phyloP scores from a whole-genome alignment of 805 yeast species.

The Monosporozyma siamensis region DNA sequence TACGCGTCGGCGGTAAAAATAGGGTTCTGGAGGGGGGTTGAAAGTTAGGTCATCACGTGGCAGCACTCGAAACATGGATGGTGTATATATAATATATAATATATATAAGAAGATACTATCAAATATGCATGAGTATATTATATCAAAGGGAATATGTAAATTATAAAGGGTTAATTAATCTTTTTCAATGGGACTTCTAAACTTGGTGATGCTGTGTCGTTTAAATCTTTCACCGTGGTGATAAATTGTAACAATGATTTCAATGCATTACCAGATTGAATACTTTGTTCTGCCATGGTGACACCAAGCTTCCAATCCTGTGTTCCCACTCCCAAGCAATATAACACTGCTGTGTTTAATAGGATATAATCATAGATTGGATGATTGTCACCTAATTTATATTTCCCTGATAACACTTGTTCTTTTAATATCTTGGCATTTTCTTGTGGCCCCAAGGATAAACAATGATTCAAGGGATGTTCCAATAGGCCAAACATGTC shows the following conservation, averaged over 20 bases:
- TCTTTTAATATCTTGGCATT: constrained; percentile 53
- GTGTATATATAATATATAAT: no score
- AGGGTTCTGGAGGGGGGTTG: no score
- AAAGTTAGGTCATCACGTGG: no score
- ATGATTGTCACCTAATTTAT: constrained; percentile 37
- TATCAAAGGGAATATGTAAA: background rate
- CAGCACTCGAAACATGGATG: no score
- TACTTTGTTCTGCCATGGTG: constrained; percentile 56
- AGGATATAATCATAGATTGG: constrained; percentile 86
- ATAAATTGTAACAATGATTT: constrained; percentile 46
- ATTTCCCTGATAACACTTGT: constrained; percentile 36
- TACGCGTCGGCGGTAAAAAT: no score
- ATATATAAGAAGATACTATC: no score
- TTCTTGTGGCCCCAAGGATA: constrained; percentile 78
- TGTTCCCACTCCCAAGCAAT: constrained; percentile 65
- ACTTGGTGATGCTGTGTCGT: background rate
- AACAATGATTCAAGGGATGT: constrained; percentile 58
- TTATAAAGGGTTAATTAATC: background rate
- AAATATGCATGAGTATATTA: background rate
- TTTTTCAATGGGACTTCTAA: background rate
- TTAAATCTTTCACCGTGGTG: constrained; percentile 4
- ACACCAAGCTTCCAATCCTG: constrained; percentile 72
- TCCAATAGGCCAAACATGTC: constrained; percentile 72
- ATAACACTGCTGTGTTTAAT: constrained; percentile 80
- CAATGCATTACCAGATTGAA: constrained; percentile 58